Conservation (phyloP, 2,329 filamentous ascomycete species). For the Kalmusia sp. region DNA sequence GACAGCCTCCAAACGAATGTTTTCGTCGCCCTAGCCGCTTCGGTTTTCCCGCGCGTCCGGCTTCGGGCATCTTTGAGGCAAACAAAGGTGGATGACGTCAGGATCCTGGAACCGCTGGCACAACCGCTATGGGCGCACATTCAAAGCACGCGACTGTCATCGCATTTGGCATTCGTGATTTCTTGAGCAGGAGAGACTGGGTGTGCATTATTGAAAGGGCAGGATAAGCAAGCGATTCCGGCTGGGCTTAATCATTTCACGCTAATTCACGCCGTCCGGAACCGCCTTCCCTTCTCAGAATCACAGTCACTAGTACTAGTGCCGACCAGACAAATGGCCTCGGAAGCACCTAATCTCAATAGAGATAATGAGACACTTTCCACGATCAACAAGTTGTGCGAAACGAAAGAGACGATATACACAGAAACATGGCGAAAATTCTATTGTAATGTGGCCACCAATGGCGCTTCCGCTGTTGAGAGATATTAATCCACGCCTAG, state of each 20-base stretch:
- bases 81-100: not conserved
- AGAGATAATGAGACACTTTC: too few relatives aligned
- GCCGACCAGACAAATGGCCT: too few relatives aligned
- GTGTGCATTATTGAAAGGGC: not conserved
- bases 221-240: not conserved
- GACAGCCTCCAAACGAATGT: constrained; percentile 17
- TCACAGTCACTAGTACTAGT: not conserved
- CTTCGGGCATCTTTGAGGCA: constrained; percentile 2
- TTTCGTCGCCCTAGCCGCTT: constrained; percentile 12
- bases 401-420: not conserved
- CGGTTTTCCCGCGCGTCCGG: not conserved
- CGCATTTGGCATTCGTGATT: not conserved
- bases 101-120: not conserved
- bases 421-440: constrained; percentile 8
- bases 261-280: not conserved
- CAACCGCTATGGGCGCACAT: not conserved
- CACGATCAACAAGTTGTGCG: not conserved
- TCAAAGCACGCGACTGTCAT: not conserved
- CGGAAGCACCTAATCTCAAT: too few relatives aligned
- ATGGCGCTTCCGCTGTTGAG: not conserved
- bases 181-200: too few relatives aligned
- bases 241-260: not conserved
- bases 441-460: constrained; percentile 10
- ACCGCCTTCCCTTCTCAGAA: not conserved
- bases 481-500: not conserved